Conservation (phyloP, 2,329 filamentous ascomycete genomes). For the Fusarium denticulatum region DNA sequence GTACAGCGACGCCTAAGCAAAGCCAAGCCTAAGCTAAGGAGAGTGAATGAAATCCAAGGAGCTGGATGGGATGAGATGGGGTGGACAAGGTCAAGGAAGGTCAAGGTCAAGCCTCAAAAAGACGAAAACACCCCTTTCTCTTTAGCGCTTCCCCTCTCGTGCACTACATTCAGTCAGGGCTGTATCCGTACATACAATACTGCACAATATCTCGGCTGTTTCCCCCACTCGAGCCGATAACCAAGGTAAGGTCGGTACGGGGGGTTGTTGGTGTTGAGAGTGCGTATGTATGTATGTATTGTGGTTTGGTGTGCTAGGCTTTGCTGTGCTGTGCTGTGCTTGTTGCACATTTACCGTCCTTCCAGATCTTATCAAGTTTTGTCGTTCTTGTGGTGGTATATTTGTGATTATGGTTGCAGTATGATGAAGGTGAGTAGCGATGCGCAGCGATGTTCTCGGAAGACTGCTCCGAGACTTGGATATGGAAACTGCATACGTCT, state of each 20-base stretch:
- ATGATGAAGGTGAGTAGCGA: constrained; percentile 12
- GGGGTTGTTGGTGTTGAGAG: neutral
- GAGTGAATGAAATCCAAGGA: constrained; percentile 25
- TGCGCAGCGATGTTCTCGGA: constrained; percentile 20
- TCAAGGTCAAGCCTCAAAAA: constrained; percentile 33
- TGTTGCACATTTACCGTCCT: constrained; percentile 1
- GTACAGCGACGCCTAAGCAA: constrained; percentile 3
- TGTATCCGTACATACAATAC: neutral
- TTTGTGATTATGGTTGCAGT: constrained; percentile 11
- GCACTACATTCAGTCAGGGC: constrained; percentile 8
- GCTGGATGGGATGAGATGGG: constrained; percentile 30
- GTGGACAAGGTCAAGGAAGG: constrained; percentile 28
- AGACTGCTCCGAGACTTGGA: constrained; percentile 22
- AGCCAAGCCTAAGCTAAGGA: constrained; percentile 19
- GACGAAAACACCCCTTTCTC: constrained; percentile 31
- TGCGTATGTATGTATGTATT: neutral
- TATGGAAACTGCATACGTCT: neutral
- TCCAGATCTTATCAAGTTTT: neutral
- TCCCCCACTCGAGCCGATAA: constrained; percentile 29
- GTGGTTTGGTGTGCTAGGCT: neutral
- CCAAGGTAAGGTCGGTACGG: neutral
- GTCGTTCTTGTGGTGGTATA: neutral
- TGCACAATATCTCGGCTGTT: constrained; percentile 26
- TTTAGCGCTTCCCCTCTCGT: constrained; percentile 39
- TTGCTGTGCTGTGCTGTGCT: neutral